Base-by-base conservation (phyloP, 2,329 filamentous ascomycete species). In the Pseudogymnoascus sp. region DNA sequence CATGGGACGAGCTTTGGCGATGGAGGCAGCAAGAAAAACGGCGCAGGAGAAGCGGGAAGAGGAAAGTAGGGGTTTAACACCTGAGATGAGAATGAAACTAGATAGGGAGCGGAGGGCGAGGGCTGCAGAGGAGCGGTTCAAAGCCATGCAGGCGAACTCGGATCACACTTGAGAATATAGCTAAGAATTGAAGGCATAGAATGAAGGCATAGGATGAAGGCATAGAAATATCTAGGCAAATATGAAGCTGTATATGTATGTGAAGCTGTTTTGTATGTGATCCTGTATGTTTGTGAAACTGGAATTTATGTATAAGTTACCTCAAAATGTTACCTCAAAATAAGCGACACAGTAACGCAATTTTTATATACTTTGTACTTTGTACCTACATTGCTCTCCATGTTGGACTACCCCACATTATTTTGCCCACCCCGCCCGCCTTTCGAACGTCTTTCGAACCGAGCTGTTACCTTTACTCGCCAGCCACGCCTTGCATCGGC, bases 51-150 rank as follows among this genome's bases (percentile, higher is more conserved):
- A 83, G 72, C 83, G 92, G 66, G 89, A 93, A 72, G 91, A 95
- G 71, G 92, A 97, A 74, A 83, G 83, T 59, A 84, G 91, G 66
- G 92, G 93, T 0, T 79, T 97, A 77, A 95, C 90, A 44, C 87
- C 91, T 0, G 93, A 97, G 77, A 92, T 94, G 84, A 84, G 86
- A 73, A 84, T 87, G 83, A 85, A 84, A 73, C 75, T 97, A 62
- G 94, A 97, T 74, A 81, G 94, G 69, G 94, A 99, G 77, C 81
- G 92, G 69, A 87, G 93, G 71, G 94, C 94, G 3, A 85, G 93
- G 70, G 94, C 94, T 7, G 93, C 92, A 0, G 94, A 97, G 76
- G 92, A 93, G 77, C 85, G 93, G 72, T 81, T 97, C 65, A 86
- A 82, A 76, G 81, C 82, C 70, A 80, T 91, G 82, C 82, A 84